Evolutionary conservation across 495 filamentous ascomycete species (phyloP).

Genomic region (Hyaloscypha hepaticicola): DNA sequence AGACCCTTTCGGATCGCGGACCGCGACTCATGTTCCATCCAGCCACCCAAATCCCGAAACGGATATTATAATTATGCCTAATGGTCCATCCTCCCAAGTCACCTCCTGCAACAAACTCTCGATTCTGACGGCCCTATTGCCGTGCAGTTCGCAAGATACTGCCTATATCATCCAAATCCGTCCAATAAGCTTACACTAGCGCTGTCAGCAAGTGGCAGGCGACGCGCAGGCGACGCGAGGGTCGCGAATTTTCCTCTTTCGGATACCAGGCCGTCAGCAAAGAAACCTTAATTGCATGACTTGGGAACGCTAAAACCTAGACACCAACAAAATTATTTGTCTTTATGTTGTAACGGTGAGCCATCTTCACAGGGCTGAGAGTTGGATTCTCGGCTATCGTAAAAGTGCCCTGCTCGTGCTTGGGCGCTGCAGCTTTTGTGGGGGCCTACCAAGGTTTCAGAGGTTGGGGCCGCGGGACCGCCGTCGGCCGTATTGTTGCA

Average conservation of each 20-base stretch:
- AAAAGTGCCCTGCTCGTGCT: neutral
- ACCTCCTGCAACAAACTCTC: too few species aligned
- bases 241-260: neutral
- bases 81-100: too few species aligned
- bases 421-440: neutral
- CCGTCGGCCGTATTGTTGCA: too few species aligned
- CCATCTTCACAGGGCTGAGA: neutral
- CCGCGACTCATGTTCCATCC: too few species aligned
- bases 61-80: too few species aligned
- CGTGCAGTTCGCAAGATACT: neutral
- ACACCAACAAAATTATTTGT: too few species aligned
- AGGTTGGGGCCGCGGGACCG: neutral
- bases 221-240: neutral
- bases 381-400: neutral
- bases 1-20: too few species aligned
- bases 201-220: neutral
- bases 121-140: too few species aligned
- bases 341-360: neutral
- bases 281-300: neutral
- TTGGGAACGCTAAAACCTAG: too few species aligned
- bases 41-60: too few species aligned
- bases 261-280: neutral
- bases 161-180: neutral
- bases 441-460: neutral
- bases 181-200: slow-evolving; percentile 4